Base-by-base conservation (phyloP, 768 basidiomycete genomes). In the Fibroporia radiculosa region DNA sequence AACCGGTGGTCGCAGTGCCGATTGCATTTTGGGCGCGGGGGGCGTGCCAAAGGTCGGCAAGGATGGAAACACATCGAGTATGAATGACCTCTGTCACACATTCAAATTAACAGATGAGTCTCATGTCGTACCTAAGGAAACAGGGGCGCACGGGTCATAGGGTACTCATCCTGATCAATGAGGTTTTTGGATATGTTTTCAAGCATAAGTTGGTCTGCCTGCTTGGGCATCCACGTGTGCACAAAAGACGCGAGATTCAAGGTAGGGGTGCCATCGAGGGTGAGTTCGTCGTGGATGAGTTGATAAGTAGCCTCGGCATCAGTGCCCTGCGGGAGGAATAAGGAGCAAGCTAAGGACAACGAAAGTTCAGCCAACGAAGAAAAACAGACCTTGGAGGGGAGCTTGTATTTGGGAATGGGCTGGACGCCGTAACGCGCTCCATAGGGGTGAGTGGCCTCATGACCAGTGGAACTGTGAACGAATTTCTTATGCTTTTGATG, bases 161-260 rank as follows among this genome's bases (percentile, higher is more conserved):
- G 81, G 56, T 83, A 84, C 55, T 84, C 82, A 48, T 82, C 82
- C 51, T 76, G 73, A 56, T 83, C 82, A 28, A 82, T 80, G 25
- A 83, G 60, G 57, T 84, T 84, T 62, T 82, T 82, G 55, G 69
- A 68, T 45, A 81, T 68, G 56, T 82, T 81, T 62, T 83, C 82
- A 43, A 68, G 48, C 72, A 81, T 76, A 43, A 83, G 69, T 51
- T 72, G 72, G 49, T 74, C 62, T 20, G 69, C 76, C 31, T 67
- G 52, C 8, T 66, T 64, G 24, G 74, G 71, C 75, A 78, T 79
- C 73, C 75, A 80, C 1, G 81, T 83, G 42, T 79, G 70, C 6
- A 84, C 82, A 49, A 84, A 82, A 14, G 78, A 78, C 0, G 81
- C 80, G 12, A 84, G 66, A 60, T 82, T 82, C 61, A 80, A 73